phyloP scores from a whole-genome alignment of 345 rosid species.

The Diplotaxis tenuifolia region DNA sequence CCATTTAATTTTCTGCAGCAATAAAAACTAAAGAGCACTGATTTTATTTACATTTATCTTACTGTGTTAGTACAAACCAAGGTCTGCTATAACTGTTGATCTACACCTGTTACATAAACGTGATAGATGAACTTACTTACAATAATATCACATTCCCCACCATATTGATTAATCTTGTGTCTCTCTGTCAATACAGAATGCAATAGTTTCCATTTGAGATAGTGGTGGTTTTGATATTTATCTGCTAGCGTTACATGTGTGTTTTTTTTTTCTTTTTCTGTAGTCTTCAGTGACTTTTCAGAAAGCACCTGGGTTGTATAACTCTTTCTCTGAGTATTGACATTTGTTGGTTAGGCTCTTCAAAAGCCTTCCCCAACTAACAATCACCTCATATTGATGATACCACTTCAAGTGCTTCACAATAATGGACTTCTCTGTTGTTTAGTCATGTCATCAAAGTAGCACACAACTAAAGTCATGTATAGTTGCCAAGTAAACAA shows the following conservation, averaged over 20 bases:
- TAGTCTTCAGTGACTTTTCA: constrained; percentile 4
- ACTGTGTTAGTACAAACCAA: not conserved
- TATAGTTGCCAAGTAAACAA: constrained; percentile 13
- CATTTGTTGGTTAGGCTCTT: constrained; percentile 57
- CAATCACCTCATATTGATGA: constrained; percentile 63
- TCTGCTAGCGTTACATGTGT: constrained; percentile 12
- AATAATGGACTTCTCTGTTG: constrained; percentile 65
- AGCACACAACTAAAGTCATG: constrained; percentile 38
- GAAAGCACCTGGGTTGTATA: constrained; percentile 26
- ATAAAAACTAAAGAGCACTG: not conserved
- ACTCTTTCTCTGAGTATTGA: constrained; percentile 23
- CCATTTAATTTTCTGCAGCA: not conserved
- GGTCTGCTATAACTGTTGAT: constrained; percentile 10
- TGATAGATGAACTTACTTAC: not conserved
- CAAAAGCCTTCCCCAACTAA: constrained; percentile 64
- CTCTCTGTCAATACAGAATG: not conserved
- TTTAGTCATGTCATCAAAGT: constrained; percentile 65
- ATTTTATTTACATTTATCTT: too few species aligned
- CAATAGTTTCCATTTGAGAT: not conserved
- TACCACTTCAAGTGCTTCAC: constrained; percentile 72
- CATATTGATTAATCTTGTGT: not conserved
- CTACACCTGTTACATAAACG: constrained; percentile 13
- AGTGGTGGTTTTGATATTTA: constrained; percentile 6
- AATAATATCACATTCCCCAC: not conserved
- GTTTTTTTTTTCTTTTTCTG: not conserved